Evolutionary conservation across 768 basidiomycete species (phyloP).

Genomic region (Hygrophorus russula): DNA sequence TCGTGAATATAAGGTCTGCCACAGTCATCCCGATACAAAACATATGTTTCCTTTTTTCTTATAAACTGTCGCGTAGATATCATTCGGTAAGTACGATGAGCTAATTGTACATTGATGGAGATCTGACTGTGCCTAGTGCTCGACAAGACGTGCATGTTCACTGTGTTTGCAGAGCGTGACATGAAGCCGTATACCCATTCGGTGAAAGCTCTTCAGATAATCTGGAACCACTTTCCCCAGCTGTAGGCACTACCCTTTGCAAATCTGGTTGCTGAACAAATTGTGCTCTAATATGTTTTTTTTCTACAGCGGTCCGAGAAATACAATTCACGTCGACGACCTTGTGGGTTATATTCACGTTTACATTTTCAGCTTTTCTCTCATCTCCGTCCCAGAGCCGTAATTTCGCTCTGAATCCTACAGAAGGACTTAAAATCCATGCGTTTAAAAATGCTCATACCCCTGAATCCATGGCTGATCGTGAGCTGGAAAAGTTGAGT

Average conservation of each 20-base stretch:
- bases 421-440: constrained; percentile 72
- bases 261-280: neutral
- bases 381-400: constrained; percentile 35
- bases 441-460: constrained; percentile 76
- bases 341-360: constrained; percentile 32
- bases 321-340: constrained; percentile 87
- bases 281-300: neutral
- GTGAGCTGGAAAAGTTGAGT: constrained; percentile 56
- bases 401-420: constrained; percentile 83
- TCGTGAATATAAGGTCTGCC: constrained; percentile 57
- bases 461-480: constrained; percentile 47
- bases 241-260: constrained; percentile 37
- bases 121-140: constrained; percentile 34
- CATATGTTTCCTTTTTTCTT: neutral
- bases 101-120: neutral
- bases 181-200: constrained; percentile 69
- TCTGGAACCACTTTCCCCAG: constrained; percentile 81
- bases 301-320: constrained; percentile 38
- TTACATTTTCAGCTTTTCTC: constrained; percentile 1
- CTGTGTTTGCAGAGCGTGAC: constrained; percentile 66
- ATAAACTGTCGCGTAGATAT: constrained; percentile 30
- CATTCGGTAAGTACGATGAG: constrained; percentile 37
- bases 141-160: constrained; percentile 86
- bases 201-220: constrained; percentile 74
- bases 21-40: neutral